Evolutionary conservation across 2,329 filamentous ascomycete species (phyloP), one percentile per base, ranked within the genome.

Genomic region (Sarocladium strictum): DNA sequence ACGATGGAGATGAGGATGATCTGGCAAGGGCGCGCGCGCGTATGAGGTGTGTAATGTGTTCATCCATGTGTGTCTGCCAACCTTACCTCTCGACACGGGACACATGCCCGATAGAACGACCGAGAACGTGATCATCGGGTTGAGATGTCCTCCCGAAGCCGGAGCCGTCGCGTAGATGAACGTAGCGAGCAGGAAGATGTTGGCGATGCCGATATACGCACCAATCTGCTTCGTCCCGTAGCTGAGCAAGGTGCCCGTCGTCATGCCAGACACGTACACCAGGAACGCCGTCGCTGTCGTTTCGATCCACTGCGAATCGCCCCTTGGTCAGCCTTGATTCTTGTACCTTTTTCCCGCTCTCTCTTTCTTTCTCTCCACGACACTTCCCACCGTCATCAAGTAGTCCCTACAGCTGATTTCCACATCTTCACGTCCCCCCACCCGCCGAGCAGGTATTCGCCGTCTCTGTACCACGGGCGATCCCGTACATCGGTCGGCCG

Each of bases 61-160:
- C n/a, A n/a, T n/a, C n/a, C n/a, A n/a, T n/a, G n/a, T n/a, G n/a
- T n/a, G n/a, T n/a, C n/a, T n/a, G n/a, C n/a, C n/a, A n/a, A n/a
- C 14, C 55, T 15, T 33, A 64, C 62, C 66, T 54, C 78, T 70
- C 0, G 78, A 71, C 12, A 80, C 66, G 1, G 75, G 75, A 19
- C 74, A 75, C 12, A 80, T 65, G 0, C 76, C 72, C 1, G 75
- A 71, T 23, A 78, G 73, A 56, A 82, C 75, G 2, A 77, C 78
- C 2, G 75, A 70, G 47, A 81, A 71, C 0, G 77, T 80, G 56
- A 82, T 79, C 29, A 75, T 65, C 1, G 78, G 78, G 58, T 78
- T 81, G 54, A 81, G 63, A 59, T 81, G 78, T 1, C 74, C 78
- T 37, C 78, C 77, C 2, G 73, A 76, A 0, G 74, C 72, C 0